Conservation (phyloP, 139 green algal species). For the Chlorella sorokiniana region DNA sequence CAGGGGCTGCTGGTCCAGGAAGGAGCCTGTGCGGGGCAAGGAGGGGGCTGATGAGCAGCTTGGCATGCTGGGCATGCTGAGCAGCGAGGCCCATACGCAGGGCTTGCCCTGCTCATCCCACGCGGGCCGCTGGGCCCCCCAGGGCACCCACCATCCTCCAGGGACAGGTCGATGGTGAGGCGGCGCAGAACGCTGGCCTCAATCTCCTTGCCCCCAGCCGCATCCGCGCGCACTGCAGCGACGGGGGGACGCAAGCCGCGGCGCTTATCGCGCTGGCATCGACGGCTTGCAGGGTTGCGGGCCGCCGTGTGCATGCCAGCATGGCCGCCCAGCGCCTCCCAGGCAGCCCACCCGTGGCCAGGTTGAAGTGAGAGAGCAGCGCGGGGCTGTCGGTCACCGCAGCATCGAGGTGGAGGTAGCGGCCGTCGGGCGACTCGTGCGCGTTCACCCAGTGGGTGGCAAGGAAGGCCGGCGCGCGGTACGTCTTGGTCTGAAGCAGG, state of each 20-base stretch:
- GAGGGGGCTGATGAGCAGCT: not conserved
- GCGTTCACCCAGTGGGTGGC: slow-evolving; percentile 74
- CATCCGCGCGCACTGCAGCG: not conserved
- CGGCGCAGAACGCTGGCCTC: slow-evolving; percentile 4
- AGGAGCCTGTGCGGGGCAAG: not conserved
- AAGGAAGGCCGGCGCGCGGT: slow-evolving; percentile 64
- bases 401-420: slow-evolving; percentile 62
- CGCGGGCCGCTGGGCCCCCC: not conserved
- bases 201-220: slow-evolving; percentile 7
- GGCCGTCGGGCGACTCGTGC: slow-evolving; percentile 25
- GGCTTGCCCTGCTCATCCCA: too few species aligned
- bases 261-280: not conserved
- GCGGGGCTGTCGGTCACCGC: slow-evolving; percentile 55
- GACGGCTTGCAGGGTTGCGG: not conserved
- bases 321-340: too few species aligned
- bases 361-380: slow-evolving; percentile 46
- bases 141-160: slow-evolving; percentile 18
- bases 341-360: slow-evolving; percentile 10
- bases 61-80: too few species aligned
- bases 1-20: slow-evolving; percentile 13
- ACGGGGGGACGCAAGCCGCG: not conserved
- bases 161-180: slow-evolving; percentile 29
- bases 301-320: not conserved
- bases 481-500: slow-evolving; percentile 30
- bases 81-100: too few species aligned